Evolutionary conservation across 2,329 filamentous ascomycete genomes (phyloP).

Genomic region (Akanthomyces dipterigenus): DNA sequence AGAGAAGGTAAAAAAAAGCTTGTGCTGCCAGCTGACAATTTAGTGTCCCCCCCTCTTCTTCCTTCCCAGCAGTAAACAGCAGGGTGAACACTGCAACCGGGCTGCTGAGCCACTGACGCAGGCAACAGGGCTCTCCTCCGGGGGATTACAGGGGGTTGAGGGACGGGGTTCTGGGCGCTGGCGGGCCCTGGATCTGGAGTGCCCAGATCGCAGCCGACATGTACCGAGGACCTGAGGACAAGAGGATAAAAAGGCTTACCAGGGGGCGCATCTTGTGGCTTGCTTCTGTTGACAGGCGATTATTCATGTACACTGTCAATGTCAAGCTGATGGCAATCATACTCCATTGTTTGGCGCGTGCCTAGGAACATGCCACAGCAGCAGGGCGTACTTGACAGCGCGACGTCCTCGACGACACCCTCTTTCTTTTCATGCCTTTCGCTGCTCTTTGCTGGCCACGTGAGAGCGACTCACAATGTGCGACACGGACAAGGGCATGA

Average conservation of each 20-base stretch:
- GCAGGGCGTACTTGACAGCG: neutral
- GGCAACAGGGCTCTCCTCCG: too few relatives aligned
- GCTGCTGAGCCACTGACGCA: neutral
- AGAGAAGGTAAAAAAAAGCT: neutral
- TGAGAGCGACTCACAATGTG: neutral
- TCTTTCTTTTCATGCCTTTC: neutral
- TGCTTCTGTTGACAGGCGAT: neutral
- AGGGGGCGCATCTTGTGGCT: neutral
- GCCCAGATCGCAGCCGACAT: slow-evolving; percentile 10
- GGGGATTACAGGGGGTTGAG: neutral
- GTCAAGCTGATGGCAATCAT: too few relatives aligned
- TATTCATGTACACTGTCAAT: too few relatives aligned
- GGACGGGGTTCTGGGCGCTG: neutral
- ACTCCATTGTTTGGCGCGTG: too few relatives aligned
- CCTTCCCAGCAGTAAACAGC: too few relatives aligned
- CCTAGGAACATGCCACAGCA: neutral
- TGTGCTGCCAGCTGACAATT: too few relatives aligned
- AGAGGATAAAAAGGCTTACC: neutral
- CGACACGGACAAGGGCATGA: neutral
- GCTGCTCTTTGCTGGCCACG: neutral
- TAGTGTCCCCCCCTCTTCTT: too few relatives aligned
- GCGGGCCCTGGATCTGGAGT: slow-evolving; percentile 3
- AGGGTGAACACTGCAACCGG: neutral
- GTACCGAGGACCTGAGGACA: slow-evolving; percentile 3
- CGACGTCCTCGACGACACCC: neutral